These are phyloP conservation scores for Diaporthe nobilis DNA, from an alignment of 2,329 filamentous ascomycete species.

Conservation along the genomic window DNA sequence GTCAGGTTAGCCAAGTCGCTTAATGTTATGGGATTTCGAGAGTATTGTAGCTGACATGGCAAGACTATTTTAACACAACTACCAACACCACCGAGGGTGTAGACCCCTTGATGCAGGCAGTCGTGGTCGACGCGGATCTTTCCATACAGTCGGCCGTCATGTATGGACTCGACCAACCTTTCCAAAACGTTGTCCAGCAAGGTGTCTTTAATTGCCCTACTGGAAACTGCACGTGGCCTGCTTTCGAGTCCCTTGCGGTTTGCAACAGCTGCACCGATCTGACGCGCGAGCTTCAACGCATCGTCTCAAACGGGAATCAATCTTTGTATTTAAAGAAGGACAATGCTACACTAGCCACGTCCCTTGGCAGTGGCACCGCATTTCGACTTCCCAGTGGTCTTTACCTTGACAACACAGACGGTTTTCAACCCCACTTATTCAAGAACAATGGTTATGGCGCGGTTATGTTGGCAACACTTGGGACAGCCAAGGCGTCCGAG, in stretches of 20 bases:
- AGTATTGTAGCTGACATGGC: neutral
- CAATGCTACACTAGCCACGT: neutral
- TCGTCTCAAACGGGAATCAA: neutral
- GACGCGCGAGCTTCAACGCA: neutral
- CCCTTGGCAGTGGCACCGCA: neutral
- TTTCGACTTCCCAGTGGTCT: slow-evolving; percentile 30
- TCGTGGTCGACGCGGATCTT: slow-evolving; percentile 12
- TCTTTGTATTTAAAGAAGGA: neutral
- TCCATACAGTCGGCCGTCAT: slow-evolving; percentile 11
- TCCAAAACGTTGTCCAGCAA: neutral
- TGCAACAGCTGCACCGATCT: neutral
- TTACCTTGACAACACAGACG: slow-evolving; percentile 17
- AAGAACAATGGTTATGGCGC: neutral
- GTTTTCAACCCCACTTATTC: neutral
- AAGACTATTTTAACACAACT: neutral
- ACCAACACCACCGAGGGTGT: neutral
- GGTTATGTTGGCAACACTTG: slow-evolving; percentile 21
- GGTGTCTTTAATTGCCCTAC: neutral
- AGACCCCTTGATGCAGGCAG: slow-evolving; percentile 2
- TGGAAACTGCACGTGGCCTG: slow-evolving; percentile 4
- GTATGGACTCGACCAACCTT: neutral
- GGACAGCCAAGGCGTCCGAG: slow-evolving; percentile 6
- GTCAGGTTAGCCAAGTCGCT: neutral
- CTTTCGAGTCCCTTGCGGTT: neutral
- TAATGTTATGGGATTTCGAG: neutral